phyloP scores from a whole-genome alignment of 805 yeast species.

The Scheffersomyces coipomensis region DNA sequence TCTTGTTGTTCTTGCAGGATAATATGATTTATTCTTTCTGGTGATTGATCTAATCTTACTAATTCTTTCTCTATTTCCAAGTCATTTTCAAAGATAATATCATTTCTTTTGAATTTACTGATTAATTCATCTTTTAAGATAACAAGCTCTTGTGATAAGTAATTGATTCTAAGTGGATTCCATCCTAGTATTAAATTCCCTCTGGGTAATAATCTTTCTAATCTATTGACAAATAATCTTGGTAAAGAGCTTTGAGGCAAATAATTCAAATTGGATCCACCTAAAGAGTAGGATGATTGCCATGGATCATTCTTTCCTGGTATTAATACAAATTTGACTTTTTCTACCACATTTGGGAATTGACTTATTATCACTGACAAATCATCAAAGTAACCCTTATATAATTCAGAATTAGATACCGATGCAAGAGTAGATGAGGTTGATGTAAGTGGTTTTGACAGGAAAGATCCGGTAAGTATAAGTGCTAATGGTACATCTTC shows the following conservation, averaged over 20 bases:
- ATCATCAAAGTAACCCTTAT: slow-evolving; percentile 69
- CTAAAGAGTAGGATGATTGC: slow-evolving; percentile 69
- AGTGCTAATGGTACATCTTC: slow-evolving; percentile 64
- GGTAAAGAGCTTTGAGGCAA: slow-evolving; percentile 75
- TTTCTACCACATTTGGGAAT: slow-evolving; percentile 51
- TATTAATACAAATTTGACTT: slow-evolving; percentile 63
- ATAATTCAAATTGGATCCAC: slow-evolving; percentile 36
- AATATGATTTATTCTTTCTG: slow-evolving; percentile 8
- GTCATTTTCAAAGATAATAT: slow-evolving; percentile 52
- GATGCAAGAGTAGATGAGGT: slow-evolving; percentile 49
- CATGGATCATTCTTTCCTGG: slow-evolving; percentile 96
- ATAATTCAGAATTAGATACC: slow-evolving; percentile 52
- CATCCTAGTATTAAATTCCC: slow-evolving; percentile 39
- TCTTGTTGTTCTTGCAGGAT: slow-evolving; percentile 8
- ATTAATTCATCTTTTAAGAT: slow-evolving; percentile 72
- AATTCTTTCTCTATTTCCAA: slow-evolving; percentile 16
- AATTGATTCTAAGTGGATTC: slow-evolving; percentile 80
- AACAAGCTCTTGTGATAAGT: slow-evolving; percentile 81
- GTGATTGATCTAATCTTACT: slow-evolving; percentile 14
- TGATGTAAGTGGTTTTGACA: slow-evolving; percentile 61
- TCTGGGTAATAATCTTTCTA: slow-evolving; percentile 46
- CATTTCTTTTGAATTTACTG: slow-evolving; percentile 68
- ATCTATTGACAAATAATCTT: slow-evolving; percentile 61
- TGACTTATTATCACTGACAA: slow-evolving; percentile 64
- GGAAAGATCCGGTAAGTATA: slow-evolving; percentile 81